A percentile compares a stretch with the other conserved stretches of the same genome.
Evolutionary conservation across 805 yeast species (phyloP).

Genomic region (Suhomyces xylopsoci): DNA sequence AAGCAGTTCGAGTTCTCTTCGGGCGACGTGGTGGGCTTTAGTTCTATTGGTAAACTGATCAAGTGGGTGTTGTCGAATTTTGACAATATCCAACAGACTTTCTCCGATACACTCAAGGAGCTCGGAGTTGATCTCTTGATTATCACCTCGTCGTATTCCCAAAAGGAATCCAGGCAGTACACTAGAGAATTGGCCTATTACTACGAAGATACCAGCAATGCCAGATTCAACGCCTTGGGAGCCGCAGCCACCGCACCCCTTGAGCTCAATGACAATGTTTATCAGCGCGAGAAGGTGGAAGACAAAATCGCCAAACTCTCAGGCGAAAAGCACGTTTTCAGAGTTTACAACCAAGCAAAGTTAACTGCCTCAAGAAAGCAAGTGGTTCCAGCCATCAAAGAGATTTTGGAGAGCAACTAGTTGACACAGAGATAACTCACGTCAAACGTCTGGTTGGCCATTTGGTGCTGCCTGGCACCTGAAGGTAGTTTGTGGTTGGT

Average conservation of each 20-base stretch:
- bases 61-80: slow-evolving; percentile 45
- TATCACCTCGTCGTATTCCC: slow-evolving; percentile 40
- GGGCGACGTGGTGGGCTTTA: slow-evolving; percentile 58
- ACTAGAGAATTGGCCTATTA: slow-evolving; percentile 35
- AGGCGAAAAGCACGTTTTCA: slow-evolving; percentile 11
- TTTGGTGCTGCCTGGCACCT: not conserved
- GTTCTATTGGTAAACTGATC: slow-evolving; percentile 67
- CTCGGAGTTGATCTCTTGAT: slow-evolving; percentile 25
- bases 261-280: slow-evolving; percentile 23
- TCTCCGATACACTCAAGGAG: slow-evolving; percentile 15
- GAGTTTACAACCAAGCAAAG: slow-evolving; percentile 46
- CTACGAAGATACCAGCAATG: slow-evolving; percentile 12
- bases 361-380: slow-evolving; percentile 75
- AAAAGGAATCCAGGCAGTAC: slow-evolving; percentile 27
- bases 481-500: not conserved
- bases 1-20: slow-evolving; percentile 56
- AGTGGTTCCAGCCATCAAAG: slow-evolving; percentile 65
- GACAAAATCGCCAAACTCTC: slow-evolving; percentile 13
- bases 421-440: slow-evolving; percentile 20
- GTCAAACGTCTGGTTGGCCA: slow-evolving; percentile 11
- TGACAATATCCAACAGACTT: slow-evolving; percentile 19
- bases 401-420: slow-evolving; percentile 19
- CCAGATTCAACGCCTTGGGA: slow-evolving; percentile 17
- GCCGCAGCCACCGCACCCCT: slow-evolving; percentile 19
- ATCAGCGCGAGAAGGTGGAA: slow-evolving; percentile 16